Base-by-base conservation (phyloP, 2,329 filamentous ascomycete genomes). In the Trichoderma koningii region DNA sequence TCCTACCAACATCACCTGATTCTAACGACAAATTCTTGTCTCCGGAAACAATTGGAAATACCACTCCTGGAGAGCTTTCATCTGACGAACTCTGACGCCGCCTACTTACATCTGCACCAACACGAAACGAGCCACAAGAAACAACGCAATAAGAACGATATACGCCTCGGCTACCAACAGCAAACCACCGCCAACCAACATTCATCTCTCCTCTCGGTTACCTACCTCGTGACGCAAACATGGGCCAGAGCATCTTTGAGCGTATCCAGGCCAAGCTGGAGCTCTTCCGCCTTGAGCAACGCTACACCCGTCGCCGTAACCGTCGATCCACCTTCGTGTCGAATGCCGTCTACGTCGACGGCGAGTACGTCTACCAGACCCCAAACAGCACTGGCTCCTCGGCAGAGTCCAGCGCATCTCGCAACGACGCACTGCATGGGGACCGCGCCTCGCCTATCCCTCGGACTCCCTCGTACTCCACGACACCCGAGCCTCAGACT, bases 221-320 rank as follows among this genome's bases (percentile, higher is more conserved):
- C 6, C 50, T 15, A 12, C 12, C 7, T n/a, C 41, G 59, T 56
- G 66, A 68, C 70, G 69, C 71, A 69, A 74, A 55, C 70, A 83
- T 83, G 81, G 81, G 79, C 57, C 78, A 81, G 72, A 81, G 80
- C 71, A 73, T 88, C 72, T 73, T 89, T 71, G 82, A 86, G 67
- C 82, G 84, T 75, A 83, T 88, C 75, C 83, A 88, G 71, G 83
- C 85, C 66, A 87, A 90, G 82, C 82, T 96, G 73, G 93, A 98
- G 83, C 87, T 98, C 74, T 95, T 96, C 83, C 91, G 93, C 56
- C 89, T 98, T 70, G 94, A 98, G 81, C 90, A 97, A 81, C 90
- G 92, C 72, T 98, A 98, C 83, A 96, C 93, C 59, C 90, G 90
- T 73, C 90, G 92, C 76, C 92, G 94, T 73, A 80, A 87, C 72